Conservation (phyloP, 441 rosid species). For the Rhodomyrtus psidioides region DNA sequence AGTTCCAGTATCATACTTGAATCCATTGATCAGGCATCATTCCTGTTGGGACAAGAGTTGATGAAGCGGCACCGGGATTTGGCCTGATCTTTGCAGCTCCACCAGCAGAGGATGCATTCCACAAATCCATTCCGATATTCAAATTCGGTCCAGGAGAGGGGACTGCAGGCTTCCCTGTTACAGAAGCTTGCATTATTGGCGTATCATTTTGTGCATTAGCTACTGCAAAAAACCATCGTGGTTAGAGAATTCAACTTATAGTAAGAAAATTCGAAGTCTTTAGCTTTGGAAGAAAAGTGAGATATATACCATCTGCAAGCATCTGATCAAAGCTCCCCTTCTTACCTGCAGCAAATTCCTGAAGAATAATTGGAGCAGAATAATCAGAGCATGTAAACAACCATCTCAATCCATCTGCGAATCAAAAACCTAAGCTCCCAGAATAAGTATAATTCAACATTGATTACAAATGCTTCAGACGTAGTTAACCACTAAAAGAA, state of each 20-base stretch:
- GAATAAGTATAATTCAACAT: background rate
- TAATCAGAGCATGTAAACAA: background rate
- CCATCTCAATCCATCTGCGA: background rate
- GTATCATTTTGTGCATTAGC: constrained; percentile 60
- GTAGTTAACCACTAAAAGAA: background rate
- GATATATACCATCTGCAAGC: constrained; percentile 72
- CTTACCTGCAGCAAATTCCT: constrained; percentile 56
- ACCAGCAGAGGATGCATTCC: constrained; percentile 53
- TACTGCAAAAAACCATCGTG: constrained; percentile 9
- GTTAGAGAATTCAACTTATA: constrained; percentile 2
- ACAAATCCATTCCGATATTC: constrained; percentile 86
- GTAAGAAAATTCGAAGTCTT: background rate
- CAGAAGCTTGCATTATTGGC: constrained; percentile 26
- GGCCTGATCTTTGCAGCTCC: constrained; percentile 58
- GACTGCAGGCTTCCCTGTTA: constrained; percentile 56
- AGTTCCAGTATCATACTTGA: constrained; percentile 31
- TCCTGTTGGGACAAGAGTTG: constrained; percentile 26
- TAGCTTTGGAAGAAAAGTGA: background rate
- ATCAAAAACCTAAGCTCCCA: background rate
- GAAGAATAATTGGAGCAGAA: background rate
- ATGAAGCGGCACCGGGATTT: constrained; percentile 29
- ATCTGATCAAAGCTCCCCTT: constrained; percentile 73
- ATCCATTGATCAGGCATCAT: constrained; percentile 56
- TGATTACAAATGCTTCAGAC: background rate
- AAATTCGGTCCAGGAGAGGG: constrained; percentile 63